Evolutionary conservation across 1,139 yeast species (phyloP).

Genomic region (Taphrina wiesneri): DNA sequence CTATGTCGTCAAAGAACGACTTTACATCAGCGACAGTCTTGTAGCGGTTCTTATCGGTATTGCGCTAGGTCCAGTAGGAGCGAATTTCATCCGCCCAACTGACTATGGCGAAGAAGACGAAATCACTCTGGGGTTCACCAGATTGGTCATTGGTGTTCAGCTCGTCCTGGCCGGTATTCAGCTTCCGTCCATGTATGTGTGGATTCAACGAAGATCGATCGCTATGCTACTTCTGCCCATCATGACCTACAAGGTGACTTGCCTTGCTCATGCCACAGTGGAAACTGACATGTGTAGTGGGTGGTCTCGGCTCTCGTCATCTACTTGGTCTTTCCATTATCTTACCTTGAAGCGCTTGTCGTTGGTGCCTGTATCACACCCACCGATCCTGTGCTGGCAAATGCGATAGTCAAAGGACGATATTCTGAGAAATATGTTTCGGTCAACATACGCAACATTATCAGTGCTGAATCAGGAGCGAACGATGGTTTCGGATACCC

Average conservation of each 20-base stretch:
- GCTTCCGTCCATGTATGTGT: slow-evolving; percentile 49
- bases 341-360: slow-evolving; percentile 20
- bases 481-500: slow-evolving; percentile 52
- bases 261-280: background rate
- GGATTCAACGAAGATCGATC: slow-evolving; percentile 45
- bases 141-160: slow-evolving; percentile 51
- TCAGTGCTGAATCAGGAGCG: slow-evolving; percentile 50
- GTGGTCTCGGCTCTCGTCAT: slow-evolving; percentile 48
- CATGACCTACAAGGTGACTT: slow-evolving; percentile 47
- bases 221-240: slow-evolving; percentile 48
- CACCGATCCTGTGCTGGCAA: slow-evolving; percentile 50
- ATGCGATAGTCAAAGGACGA: slow-evolving; percentile 50
- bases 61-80: slow-evolving; percentile 37
- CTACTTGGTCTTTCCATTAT: slow-evolving; percentile 45
- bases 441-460: slow-evolving; percentile 43
- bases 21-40: slow-evolving; percentile 43
- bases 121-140: slow-evolving; percentile 46
- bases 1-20: slow-evolving; percentile 42
- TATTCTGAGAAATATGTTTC: slow-evolving; percentile 49
- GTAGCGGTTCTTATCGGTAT: slow-evolving; percentile 44
- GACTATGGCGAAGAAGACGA: slow-evolving; percentile 40
- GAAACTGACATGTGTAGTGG: slow-evolving; percentile 43
- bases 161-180: slow-evolving; percentile 51
- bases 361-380: slow-evolving; percentile 26
- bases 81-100: slow-evolving; percentile 42